These are phyloP conservation scores for Fraxinus xanthoxyloides DNA, from an alignment of 305 asterid species.

Conservation along the genomic window DNA sequence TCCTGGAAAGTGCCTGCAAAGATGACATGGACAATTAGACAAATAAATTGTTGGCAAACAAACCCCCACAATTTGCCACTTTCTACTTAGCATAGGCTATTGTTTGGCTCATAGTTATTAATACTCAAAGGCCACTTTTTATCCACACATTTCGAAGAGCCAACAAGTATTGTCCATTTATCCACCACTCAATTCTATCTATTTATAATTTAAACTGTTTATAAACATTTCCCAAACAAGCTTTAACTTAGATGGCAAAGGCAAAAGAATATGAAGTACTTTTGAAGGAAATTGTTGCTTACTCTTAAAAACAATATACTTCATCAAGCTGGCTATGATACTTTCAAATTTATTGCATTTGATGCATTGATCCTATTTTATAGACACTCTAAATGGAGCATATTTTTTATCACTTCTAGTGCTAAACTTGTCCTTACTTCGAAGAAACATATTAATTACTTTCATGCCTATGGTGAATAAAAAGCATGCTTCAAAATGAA, in stretches of 20 bases:
- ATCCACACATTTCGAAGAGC: background rate
- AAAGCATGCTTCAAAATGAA: background rate
- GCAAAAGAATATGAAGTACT: background rate
- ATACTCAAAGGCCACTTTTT: background rate
- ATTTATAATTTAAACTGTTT: background rate
- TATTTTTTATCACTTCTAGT: background rate
- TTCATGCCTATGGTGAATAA: background rate
- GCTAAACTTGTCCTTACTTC: background rate
- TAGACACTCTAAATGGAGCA: background rate
- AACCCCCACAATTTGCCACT: background rate
- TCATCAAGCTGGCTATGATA: background rate
- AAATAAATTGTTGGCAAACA: background rate
- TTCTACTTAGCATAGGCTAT: background rate
- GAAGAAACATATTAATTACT: background rate
- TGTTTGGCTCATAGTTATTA: background rate
- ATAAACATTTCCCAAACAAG: background rate
- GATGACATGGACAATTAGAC: slow-evolving; percentile 6
- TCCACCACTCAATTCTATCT: background rate
- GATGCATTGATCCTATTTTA: background rate
- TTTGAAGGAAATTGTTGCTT: background rate
- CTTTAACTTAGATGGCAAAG: background rate
- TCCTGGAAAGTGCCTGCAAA: slow-evolving; percentile 83
- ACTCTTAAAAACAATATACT: background rate
- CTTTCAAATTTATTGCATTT: background rate
- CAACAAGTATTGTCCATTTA: background rate